Percentiles rank a stretch among this genome's conserved stretches.
phyloP scores from a whole-genome alignment of 352 stramenopile species.

The Phytophthora crassamura region DNA sequence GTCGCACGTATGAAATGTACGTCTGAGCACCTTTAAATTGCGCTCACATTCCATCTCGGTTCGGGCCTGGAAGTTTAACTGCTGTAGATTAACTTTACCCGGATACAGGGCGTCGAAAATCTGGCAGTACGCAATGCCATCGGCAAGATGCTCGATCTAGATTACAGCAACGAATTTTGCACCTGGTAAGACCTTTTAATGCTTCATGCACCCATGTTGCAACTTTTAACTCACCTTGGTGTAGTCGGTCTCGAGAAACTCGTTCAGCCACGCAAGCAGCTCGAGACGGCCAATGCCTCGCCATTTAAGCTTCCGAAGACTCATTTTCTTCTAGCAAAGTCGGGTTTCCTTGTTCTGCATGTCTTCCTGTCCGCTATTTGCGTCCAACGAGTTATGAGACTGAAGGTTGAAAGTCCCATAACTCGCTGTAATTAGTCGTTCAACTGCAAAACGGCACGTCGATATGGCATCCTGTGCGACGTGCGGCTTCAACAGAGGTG shows the following conservation, averaged over 20 bases:
- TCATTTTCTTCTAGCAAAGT: slow-evolving; percentile 41
- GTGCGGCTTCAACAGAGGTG: no score
- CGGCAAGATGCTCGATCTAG: slow-evolving; percentile 78
- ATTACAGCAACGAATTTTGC: background rate
- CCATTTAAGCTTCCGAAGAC: slow-evolving; percentile 78
- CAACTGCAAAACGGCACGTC: no score
- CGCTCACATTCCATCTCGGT: slow-evolving; percentile 62
- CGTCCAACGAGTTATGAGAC: no score
- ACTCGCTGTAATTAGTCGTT: no score
- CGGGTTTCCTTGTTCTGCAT: no score
- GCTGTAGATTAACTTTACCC: slow-evolving; percentile 63
- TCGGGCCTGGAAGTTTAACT: slow-evolving; percentile 68
- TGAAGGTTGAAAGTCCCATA: no score
- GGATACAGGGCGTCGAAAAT: slow-evolving; percentile 76
- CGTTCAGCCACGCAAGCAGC: slow-evolving; percentile 80
- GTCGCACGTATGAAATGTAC: slow-evolving; percentile 64
- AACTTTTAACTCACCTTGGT: slow-evolving; percentile 54
- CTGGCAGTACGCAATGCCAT: slow-evolving; percentile 84
- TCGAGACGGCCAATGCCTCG: slow-evolving; percentile 80
- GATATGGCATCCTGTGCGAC: no score
- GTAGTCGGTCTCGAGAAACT: slow-evolving; percentile 85
- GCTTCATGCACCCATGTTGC: background rate
- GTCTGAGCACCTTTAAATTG: slow-evolving; percentile 67
- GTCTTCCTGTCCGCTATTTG: no score
- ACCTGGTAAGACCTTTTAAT: no score